These are phyloP conservation scores for Globisporangium barbulae DNA, from an alignment of 352 stramenopile species.

Conservation along the genomic window DNA sequence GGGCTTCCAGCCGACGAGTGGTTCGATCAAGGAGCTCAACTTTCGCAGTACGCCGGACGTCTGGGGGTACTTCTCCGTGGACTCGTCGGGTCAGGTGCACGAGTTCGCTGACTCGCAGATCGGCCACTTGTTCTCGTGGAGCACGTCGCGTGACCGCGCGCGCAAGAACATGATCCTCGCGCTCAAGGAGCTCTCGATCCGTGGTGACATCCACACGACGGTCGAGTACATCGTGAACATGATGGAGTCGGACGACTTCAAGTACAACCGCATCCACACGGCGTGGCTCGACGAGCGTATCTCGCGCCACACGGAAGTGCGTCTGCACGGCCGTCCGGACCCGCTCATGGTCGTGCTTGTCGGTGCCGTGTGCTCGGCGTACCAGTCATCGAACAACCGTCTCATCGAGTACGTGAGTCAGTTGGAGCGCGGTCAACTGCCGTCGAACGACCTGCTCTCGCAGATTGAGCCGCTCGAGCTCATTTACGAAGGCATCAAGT, in stretches of 20 bases:
- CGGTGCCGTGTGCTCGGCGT: slow-evolving; percentile 82
- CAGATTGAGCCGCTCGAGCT: slow-evolving; percentile 92
- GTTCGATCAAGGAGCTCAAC: slow-evolving; percentile 98
- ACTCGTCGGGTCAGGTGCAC: slow-evolving; percentile 98
- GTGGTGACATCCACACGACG: slow-evolving; percentile 99
- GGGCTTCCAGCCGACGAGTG: slow-evolving; percentile 98
- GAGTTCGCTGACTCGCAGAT: slow-evolving; percentile 99
- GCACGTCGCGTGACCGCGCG: slow-evolving; percentile 94
- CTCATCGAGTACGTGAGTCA: slow-evolving; percentile 81
- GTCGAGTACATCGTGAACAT: slow-evolving; percentile 99
- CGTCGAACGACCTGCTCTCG: slow-evolving; percentile 82
- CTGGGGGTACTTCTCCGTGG: slow-evolving; percentile 99
- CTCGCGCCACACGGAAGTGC: slow-evolving; percentile 89
- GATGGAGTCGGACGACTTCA: slow-evolving; percentile 99
- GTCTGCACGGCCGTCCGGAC: slow-evolving; percentile 77
- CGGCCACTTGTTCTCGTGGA: slow-evolving; percentile 99
- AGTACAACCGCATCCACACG: slow-evolving; percentile 98
- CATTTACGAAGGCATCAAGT: slow-evolving; percentile 99
- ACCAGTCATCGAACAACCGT: slow-evolving; percentile 70
- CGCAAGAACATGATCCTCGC: slow-evolving; percentile 98
- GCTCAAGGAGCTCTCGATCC: slow-evolving; percentile 99
- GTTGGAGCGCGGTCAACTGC: slow-evolving; percentile 91
- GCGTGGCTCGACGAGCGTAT: slow-evolving; percentile 98
- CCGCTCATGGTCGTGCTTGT: slow-evolving; percentile 87
- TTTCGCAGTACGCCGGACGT: slow-evolving; percentile 99